Conservation (phyloP, 2,329 filamentous ascomycete genomes). For the Talaromyces sp. region DNA sequence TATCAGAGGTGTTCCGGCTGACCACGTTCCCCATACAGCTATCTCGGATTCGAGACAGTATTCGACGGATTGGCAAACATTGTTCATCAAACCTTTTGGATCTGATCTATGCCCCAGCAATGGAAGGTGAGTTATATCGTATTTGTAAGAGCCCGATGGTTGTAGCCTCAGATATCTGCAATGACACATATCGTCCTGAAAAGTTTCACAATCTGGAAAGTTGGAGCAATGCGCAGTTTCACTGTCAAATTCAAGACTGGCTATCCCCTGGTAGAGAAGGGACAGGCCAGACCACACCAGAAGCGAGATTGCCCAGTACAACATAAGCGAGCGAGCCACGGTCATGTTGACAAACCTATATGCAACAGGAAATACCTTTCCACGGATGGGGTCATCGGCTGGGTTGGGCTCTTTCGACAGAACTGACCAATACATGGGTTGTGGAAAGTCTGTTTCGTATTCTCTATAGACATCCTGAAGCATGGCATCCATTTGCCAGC, state of each 20-base stretch:
- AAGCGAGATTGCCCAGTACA: slow-evolving; percentile 30
- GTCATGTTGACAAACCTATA: slow-evolving; percentile 26
- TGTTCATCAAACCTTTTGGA: slow-evolving; percentile 23
- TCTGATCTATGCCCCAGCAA: slow-evolving; percentile 24
- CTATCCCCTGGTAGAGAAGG: slow-evolving; percentile 27
- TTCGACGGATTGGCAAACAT: slow-evolving; percentile 34
- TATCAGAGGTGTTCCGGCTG: slow-evolving; percentile 7
- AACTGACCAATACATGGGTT: slow-evolving; percentile 29
- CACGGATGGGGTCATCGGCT: slow-evolving; percentile 12
- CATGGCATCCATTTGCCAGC: slow-evolving; percentile 26
- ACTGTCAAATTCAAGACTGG: slow-evolving; percentile 13
- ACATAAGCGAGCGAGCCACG: slow-evolving; percentile 25
- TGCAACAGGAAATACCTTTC: slow-evolving; percentile 26
- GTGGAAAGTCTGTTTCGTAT: slow-evolving; percentile 19
- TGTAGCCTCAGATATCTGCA: slow-evolving; percentile 2
- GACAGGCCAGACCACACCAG: slow-evolving; percentile 33
- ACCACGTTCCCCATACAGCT: slow-evolving; percentile 14
- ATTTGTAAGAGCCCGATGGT: slow-evolving; percentile 7
- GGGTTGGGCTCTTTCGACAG: slow-evolving; percentile 17
- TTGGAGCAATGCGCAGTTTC: slow-evolving; percentile 9
- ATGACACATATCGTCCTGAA: slow-evolving; percentile 11
- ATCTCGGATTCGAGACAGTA: slow-evolving; percentile 27
- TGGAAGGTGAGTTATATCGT: slow-evolving; percentile 17
- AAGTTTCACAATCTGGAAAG: slow-evolving; percentile 1
- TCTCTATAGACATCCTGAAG: slow-evolving; percentile 23